Evolutionary conservation across 129 eudicot genomes (phyloP).

Genomic region (Erigeron canadensis): DNA sequence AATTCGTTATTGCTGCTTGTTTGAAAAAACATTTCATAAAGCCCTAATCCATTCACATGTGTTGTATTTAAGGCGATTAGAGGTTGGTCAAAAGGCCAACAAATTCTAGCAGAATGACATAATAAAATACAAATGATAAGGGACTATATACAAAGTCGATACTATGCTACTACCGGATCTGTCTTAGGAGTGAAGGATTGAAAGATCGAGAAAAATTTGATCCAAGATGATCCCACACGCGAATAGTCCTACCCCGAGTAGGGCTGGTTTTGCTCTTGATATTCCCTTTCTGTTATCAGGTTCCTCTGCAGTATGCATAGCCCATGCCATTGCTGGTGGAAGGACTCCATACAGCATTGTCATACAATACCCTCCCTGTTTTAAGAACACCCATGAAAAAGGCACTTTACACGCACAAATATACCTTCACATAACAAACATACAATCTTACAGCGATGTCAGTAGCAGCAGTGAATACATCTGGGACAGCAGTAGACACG

Average conservation of each 20-base stretch:
- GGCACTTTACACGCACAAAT: constrained; percentile 10
- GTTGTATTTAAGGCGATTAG: not conserved
- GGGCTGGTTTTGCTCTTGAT: constrained; percentile 46
- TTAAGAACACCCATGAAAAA: not conserved
- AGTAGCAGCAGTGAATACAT: constrained; percentile 81
- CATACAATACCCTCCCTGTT: constrained; percentile 97
- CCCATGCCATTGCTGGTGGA: constrained; percentile 94
- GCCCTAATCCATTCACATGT: not conserved
- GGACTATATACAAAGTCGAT: not conserved
- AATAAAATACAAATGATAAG: not conserved
- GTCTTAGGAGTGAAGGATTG: constrained; percentile 38
- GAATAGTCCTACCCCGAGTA: constrained; percentile 63
- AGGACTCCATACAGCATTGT: constrained; percentile 78
- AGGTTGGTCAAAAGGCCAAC: not conserved
- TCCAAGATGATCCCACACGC: constrained; percentile 62
- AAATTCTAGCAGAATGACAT: not conserved
- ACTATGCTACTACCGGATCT: not conserved
- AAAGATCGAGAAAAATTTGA: constrained; percentile 66
- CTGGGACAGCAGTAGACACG: constrained; percentile 65
- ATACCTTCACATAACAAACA: constrained; percentile 2
- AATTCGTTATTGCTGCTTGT: not conserved
- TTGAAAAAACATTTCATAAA: not conserved
- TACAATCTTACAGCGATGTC: constrained; percentile 76
- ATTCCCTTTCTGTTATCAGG: constrained; percentile 18
- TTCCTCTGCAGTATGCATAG: constrained; percentile 39